Evolutionary conservation across 345 rosid genomes (phyloP), one percentile per base, ranked within the genome.

Genomic region (Cardamine resedifolia): DNA sequence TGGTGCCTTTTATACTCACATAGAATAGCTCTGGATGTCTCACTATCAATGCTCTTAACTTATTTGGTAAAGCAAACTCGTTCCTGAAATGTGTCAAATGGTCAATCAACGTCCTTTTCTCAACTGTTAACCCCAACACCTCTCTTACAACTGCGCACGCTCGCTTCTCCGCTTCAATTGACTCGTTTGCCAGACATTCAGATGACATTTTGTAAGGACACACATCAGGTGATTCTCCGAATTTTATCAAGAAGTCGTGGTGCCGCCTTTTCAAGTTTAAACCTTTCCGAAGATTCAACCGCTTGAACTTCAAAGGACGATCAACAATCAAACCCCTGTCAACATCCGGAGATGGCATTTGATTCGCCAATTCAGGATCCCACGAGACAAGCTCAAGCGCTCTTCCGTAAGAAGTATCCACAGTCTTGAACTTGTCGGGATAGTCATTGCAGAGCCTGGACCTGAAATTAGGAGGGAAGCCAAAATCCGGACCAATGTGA

Each of bases 11-110:
- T 78, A 87, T 43, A 64, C 97, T 90, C 36, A 88, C 85, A 28
- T 92, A 93, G 79, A 93, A 90, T 51, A 93, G 64, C 70, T 90
- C 97, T 2, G 96, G 97, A 72, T 90, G 98, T 70, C 98, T 85
- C 59, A 84, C 70, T 30, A 90, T 73, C 94, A 93, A 75, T 1
- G 81, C 83, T 81, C 93, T 84, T 81, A 88, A 56, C 83, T 88
- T 85, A 61, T 90, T 90, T 10, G 97, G 79, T 2, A 93, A 81
- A 19, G 81, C 81, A 44, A 88, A 88, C 53, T 93, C 98, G 39
- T 88, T 87, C 81, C 98, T 83, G 76, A 93, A 90, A 79, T 88
- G 96, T 14, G 97, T 88, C 82, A 93, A 76, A 71, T 93, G 96
- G 52, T 93, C 98, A 14, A 90, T 76, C 62, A 93, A 72, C 63